These are phyloP conservation scores for Gremmenia infestans DNA, from an alignment of 2,329 filamentous ascomycete genomes.

Conservation along the genomic window DNA sequence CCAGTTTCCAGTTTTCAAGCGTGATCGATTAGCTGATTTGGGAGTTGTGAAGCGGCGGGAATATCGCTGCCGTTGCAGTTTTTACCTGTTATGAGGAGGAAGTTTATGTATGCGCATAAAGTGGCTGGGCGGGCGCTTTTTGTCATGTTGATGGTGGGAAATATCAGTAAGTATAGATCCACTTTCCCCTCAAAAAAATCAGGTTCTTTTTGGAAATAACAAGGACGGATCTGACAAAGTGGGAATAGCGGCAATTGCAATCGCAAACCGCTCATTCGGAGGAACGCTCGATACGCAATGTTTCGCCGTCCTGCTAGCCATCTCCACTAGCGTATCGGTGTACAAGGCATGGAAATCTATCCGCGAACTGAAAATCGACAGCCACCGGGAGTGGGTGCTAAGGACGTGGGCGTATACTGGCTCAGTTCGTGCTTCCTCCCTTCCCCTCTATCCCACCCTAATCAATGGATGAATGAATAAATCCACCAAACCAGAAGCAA, in stretches of 20 bases:
- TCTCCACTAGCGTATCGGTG: neutral
- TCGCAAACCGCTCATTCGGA: slow-evolving; percentile 4
- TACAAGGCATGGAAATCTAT: slow-evolving; percentile 9
- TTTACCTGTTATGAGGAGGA: slow-evolving; percentile 9
- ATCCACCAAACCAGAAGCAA: too few species aligned
- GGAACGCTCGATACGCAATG: slow-evolving; percentile 8
- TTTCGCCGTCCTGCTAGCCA: neutral
- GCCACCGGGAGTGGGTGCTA: slow-evolving; percentile 9
- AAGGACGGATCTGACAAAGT: neutral
- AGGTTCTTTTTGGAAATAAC: neutral
- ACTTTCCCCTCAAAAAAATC: too few species aligned
- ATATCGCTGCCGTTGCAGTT: slow-evolving; percentile 13
- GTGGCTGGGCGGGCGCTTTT: slow-evolving; percentile 5
- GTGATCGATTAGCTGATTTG: too few species aligned
- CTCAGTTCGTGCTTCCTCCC: slow-evolving; percentile 3
- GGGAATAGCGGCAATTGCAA: slow-evolving; percentile 4
- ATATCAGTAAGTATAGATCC: slow-evolving; percentile 9
- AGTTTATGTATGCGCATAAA: slow-evolving; percentile 7
- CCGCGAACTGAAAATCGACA: slow-evolving; percentile 4
- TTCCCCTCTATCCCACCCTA: neutral
- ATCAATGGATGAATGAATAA: too few species aligned
- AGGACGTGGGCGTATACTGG: slow-evolving; percentile 9
- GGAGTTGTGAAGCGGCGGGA: slow-evolving; percentile 8
- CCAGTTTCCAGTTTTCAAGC: too few species aligned
- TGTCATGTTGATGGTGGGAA: slow-evolving; percentile 6